Conservation (phyloP, 495 filamentous ascomycete genomes). For the Lepidopterella palustris region DNA sequence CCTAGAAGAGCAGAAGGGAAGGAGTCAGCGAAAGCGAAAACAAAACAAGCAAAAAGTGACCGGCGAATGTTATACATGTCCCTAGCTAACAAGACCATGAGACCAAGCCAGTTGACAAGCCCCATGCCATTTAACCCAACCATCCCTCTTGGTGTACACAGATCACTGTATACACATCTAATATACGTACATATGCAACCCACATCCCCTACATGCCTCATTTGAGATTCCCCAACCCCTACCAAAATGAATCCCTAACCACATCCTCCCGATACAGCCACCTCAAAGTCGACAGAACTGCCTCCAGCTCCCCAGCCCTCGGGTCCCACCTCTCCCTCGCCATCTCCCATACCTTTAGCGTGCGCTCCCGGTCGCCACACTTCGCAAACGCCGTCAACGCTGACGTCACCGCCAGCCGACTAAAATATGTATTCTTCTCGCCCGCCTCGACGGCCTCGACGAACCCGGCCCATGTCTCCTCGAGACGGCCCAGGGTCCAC, state of each 20-base stretch:
- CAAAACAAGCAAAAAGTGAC: too few species aligned
- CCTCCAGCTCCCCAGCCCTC: conserved; percentile 18
- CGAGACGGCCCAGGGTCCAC: conserved; percentile 58
- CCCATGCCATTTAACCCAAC: too few species aligned
- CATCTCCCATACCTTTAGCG: conserved; percentile 29
- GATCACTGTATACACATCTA: too few species aligned
- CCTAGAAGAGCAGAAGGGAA: too few species aligned
- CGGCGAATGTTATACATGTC: too few species aligned
- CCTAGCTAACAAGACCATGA: too few species aligned
- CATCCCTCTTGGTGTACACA: too few species aligned
- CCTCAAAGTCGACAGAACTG: conserved; percentile 1
- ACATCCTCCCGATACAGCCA: conserved; percentile 15
- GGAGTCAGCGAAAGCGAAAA: too few species aligned
- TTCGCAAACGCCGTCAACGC: conserved; percentile 27
- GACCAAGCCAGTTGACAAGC: too few species aligned
- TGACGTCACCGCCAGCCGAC: conserved; percentile 9
- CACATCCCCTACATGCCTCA: too few species aligned
- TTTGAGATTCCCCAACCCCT: not conserved
- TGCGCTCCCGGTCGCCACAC: conserved; percentile 21
- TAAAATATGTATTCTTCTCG: conserved; percentile 10
- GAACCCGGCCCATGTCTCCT: conserved; percentile 37
- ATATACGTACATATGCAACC: too few species aligned
- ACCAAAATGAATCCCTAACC: not conserved
- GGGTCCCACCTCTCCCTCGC: conserved; percentile 25
- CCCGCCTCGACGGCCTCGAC: conserved; percentile 10